Percentiles rank a stretch among this genome's conserved stretches.
Conservation (phyloP, 106 monocot species). For the Dendrobium officinale region DNA sequence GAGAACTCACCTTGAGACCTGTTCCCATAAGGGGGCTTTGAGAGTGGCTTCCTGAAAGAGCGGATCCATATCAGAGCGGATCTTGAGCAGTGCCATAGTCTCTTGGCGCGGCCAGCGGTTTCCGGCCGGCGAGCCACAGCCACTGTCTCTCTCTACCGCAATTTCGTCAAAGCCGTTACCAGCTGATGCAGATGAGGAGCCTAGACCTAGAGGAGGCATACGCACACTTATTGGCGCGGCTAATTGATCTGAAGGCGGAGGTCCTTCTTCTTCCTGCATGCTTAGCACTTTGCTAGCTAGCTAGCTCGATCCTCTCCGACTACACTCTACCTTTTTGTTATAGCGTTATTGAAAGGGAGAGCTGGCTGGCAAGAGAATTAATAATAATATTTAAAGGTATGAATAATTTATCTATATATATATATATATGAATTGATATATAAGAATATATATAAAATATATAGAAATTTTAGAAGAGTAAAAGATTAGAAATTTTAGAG, state of each 20-base stretch:
- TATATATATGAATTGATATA: background rate
- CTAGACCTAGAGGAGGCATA: too few relatives aligned
- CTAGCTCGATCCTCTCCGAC: too few relatives aligned
- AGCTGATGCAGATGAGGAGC: too few relatives aligned
- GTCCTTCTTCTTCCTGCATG: conserved; percentile 22
- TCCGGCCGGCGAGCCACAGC: conserved; percentile 24
- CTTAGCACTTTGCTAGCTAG: background rate
- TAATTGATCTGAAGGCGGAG: too few relatives aligned
- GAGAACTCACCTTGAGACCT: conserved; percentile 64
- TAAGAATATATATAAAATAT: too few relatives aligned
- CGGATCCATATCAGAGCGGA: conserved; percentile 92
- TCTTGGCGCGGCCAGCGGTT: conserved; percentile 96
- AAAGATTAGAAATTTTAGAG: background rate
- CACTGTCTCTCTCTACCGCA: conserved; percentile 18
- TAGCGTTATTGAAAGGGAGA: background rate
- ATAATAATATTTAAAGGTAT: background rate
- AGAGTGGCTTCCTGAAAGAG: conserved; percentile 78
- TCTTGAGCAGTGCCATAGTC: conserved; percentile 82
- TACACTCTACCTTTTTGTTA: too few relatives aligned
- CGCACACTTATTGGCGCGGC: too few relatives aligned
- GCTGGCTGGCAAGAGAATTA: conserved; percentile 17
- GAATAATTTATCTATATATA: background rate
- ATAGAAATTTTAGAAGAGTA: too few relatives aligned
- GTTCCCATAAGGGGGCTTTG: conserved; percentile 84
- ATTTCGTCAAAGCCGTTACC: conserved; percentile 35